These are phyloP conservation scores for Macrophomina phaseolina DNA, from an alignment of 2,329 filamentous ascomycete genomes.

Conservation along the genomic window DNA sequence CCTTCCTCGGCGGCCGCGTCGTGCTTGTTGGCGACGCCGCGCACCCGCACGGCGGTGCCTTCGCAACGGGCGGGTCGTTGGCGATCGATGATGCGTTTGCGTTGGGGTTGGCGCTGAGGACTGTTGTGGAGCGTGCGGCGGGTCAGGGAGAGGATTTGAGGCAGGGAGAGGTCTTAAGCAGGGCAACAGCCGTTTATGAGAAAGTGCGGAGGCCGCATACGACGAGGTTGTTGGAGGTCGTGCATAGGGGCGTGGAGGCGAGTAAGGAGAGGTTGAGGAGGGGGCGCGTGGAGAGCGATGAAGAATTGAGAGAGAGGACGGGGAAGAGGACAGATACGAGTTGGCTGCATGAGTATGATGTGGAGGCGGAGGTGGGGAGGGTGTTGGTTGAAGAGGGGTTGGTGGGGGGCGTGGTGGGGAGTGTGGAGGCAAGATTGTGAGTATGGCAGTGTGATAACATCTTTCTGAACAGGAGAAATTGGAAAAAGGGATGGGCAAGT, in stretches of 20 bases:
- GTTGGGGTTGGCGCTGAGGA: conserved; percentile 25
- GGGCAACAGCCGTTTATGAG: conserved; percentile 43
- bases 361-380: conserved; percentile 30
- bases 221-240: conserved; percentile 36
- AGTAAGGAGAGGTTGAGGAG: conserved; percentile 27
- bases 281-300: background rate
- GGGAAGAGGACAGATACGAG: conserved; percentile 30
- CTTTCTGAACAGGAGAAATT: too few relatives aligned
- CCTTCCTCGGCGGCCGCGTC: conserved; percentile 36
- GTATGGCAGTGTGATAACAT: background rate
- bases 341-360: conserved; percentile 41
- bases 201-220: conserved; percentile 43
- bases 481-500: too few relatives aligned
- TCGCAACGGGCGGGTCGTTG: conserved; percentile 47
- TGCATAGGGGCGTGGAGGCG: conserved; percentile 34
- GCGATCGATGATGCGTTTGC: conserved; percentile 49
- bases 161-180: conserved; percentile 9
- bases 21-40: conserved; percentile 47
- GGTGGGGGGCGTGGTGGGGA: background rate
- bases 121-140: too few relatives aligned
- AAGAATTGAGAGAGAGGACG: conserved; percentile 33
- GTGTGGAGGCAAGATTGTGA: conserved; percentile 10
- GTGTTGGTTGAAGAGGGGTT: conserved; percentile 20
- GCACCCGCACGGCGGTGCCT: conserved; percentile 47
- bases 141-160: too few relatives aligned